A percentile compares a stretch with the other conserved stretches of the same genome.
Evolutionary conservation across 345 rosid genomes (phyloP).

Genomic region (Gossypioides kirkii): DNA sequence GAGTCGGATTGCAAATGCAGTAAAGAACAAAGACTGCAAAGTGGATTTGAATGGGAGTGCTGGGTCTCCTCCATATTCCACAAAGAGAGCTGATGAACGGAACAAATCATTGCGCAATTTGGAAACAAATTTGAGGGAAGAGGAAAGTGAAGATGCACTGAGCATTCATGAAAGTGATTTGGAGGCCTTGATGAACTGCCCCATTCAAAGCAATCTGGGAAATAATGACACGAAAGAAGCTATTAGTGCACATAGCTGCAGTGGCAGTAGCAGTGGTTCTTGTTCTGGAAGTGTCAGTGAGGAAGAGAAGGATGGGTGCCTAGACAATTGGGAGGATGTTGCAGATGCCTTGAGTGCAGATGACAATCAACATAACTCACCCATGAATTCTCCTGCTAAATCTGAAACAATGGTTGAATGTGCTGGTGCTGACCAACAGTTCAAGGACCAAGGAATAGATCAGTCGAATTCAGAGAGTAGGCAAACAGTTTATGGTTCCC

Average conservation of each 20-base stretch:
- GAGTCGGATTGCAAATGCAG: constrained; percentile 22
- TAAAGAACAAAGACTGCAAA: constrained; percentile 21
- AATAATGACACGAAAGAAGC: constrained; percentile 21
- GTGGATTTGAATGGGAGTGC: constrained; percentile 8
- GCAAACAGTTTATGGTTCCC: not conserved
- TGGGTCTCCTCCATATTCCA: constrained; percentile 11
- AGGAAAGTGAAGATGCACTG: constrained; percentile 14
- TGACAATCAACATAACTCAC: constrained; percentile 8
- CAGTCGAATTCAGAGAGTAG: not conserved
- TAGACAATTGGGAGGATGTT: constrained; percentile 34
- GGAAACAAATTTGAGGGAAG: constrained; percentile 7
- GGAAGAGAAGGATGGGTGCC: constrained; percentile 36
- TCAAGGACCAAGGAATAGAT: not conserved
- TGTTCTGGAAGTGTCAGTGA: constrained; percentile 25
- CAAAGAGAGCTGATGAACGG: not conserved
- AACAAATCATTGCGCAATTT: constrained; percentile 7
- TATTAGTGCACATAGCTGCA: constrained; percentile 13
- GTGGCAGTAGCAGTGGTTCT: constrained; percentile 15
- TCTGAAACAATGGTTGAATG: constrained; percentile 9
- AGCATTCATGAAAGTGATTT: constrained; percentile 15
- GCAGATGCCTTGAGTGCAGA: constrained; percentile 30
- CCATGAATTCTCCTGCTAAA: not conserved
- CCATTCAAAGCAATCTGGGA: constrained; percentile 26
- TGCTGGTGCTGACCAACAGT: not conserved
- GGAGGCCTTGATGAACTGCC: constrained; percentile 15